Percentiles rank a stretch among this genome's conserved stretches.
phyloP scores from a whole-genome alignment of 225 moss, liverwort and hornwort species.

The Pseudoscleropodium purum region DNA sequence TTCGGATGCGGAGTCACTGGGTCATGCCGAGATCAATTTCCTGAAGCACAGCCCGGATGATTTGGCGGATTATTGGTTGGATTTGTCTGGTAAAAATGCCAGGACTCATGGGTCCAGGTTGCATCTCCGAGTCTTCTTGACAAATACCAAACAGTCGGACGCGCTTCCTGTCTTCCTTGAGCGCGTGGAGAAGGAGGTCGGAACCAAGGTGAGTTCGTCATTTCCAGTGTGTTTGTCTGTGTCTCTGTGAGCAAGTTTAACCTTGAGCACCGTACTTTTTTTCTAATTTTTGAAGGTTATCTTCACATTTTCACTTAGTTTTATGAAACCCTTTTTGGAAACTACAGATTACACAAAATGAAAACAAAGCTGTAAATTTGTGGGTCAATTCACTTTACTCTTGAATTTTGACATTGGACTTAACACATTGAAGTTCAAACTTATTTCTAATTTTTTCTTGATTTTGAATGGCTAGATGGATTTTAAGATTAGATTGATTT shows the following conservation, averaged over 20 bases:
- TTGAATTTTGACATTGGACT: background rate
- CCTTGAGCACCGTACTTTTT: background rate
- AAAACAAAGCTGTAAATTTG: background rate
- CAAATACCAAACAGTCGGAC: slow-evolving; percentile 63
- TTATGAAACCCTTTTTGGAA: background rate
- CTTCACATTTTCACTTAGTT: background rate
- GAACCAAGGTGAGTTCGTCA: slow-evolving; percentile 67
- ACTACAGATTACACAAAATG: background rate
- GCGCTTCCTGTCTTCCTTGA: slow-evolving; percentile 57
- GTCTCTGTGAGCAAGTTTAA: background rate
- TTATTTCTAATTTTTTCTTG: background rate
- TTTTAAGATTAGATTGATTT: background rate
- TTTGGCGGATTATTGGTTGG: slow-evolving; percentile 67
- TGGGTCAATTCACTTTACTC: background rate
- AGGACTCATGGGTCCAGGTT: slow-evolving; percentile 58
- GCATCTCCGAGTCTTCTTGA: slow-evolving; percentile 66
- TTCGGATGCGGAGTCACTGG: slow-evolving; percentile 72
- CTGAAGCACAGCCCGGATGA: slow-evolving; percentile 53
- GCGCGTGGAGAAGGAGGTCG: slow-evolving; percentile 74
- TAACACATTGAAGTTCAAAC: background rate
- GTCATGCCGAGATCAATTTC: slow-evolving; percentile 76
- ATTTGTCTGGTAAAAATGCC: slow-evolving; percentile 61
- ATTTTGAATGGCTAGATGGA: background rate
- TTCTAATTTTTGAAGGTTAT: background rate
- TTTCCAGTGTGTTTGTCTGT: background rate